Evolutionary conservation across 164 flowering plant species (phyloP), one percentile per base, ranked within the genome.

Genomic region (Vitis riparia): DNA sequence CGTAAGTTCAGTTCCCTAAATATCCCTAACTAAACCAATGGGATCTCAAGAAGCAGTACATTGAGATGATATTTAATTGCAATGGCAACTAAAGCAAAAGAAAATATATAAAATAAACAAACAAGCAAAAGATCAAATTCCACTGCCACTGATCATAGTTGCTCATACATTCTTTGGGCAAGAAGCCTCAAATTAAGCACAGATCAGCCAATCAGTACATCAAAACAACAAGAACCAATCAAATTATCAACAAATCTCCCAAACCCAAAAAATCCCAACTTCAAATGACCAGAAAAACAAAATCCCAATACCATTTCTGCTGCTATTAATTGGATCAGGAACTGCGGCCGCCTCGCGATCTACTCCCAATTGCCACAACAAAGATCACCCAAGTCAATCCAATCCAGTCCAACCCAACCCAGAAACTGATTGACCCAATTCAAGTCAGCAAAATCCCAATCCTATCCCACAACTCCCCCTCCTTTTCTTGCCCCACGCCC

Each of bases 261-360:
- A 30, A 61, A 23, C 12, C 10, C n/a, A 30, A 23, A 37, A 56
- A 13, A 47, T 8, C 0, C 3, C 16, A 8, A 64, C 68, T 23
- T 49, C n/a, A 69, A 59, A 55, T 5, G 19, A 64, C 48, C 17
- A 49, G 3, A 30, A 29, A 15, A 57, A 17, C 8, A 14, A 69
- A n/a, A 70, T 10, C 11, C 0, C 14, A 9, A n/a, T 77, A 77
- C 79, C 79, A 77, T 76, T 65, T 66, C 49, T 11, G 13, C 49
- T 12, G 52, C 55, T 63, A 68, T 30, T 48, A 67, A 72, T 61
- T 64, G 32, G 76, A 72, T 76, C 79, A 76, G 70, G 30, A 16
- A 65, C 73, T 64, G 1, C 13, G 51, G 16, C 61, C 51, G 59
- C 73, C 65, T 49, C 59, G 51, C 37, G 76, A 77, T 77, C 79